A percentile compares a stretch with the other conserved stretches of the same genome.
Evolutionary conservation across 1,284 basidiomycete species (phyloP).

Genomic region (Xanthoconium separans): DNA sequence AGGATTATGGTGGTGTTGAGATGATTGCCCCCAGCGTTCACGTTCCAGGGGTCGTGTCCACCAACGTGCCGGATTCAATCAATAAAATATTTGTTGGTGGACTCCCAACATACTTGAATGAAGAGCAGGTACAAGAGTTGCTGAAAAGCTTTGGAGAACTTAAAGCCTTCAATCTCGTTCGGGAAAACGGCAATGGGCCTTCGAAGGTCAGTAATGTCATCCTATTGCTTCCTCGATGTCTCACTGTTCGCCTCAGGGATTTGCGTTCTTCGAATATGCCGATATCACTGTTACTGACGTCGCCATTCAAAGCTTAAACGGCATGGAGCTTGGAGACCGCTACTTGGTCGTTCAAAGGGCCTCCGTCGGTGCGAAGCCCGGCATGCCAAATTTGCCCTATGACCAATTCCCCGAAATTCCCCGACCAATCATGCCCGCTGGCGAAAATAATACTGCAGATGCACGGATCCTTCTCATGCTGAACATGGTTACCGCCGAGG

Average conservation of each 20-base stretch:
- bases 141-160: constrained; percentile 97
- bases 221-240: neutral
- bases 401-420: constrained; percentile 75
- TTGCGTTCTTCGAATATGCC: constrained; percentile 98
- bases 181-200: constrained; percentile 84
- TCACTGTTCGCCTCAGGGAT: constrained; percentile 62
- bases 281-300: constrained; percentile 89
- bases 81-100: constrained; percentile 99
- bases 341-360: constrained; percentile 96
- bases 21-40: constrained; percentile 65
- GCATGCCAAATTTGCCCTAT: constrained; percentile 62
- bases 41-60: constrained; percentile 93
- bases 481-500: constrained; percentile 98
- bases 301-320: constrained; percentile 94
- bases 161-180: constrained; percentile 96
- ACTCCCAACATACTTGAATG: constrained; percentile 90
- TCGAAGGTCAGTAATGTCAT: constrained; percentile 67
- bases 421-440: constrained; percentile 81
- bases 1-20: constrained; percentile 86
- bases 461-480: constrained; percentile 93
- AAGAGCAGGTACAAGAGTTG: constrained; percentile 97
- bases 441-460: constrained; percentile 55
- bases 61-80: constrained; percentile 93
- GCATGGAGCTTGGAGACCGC: constrained; percentile 98
- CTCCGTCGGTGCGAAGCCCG: constrained; percentile 85